Evolutionary conservation across 345 rosid species (phyloP).

Genomic region (Lenwebbia sp.): DNA sequence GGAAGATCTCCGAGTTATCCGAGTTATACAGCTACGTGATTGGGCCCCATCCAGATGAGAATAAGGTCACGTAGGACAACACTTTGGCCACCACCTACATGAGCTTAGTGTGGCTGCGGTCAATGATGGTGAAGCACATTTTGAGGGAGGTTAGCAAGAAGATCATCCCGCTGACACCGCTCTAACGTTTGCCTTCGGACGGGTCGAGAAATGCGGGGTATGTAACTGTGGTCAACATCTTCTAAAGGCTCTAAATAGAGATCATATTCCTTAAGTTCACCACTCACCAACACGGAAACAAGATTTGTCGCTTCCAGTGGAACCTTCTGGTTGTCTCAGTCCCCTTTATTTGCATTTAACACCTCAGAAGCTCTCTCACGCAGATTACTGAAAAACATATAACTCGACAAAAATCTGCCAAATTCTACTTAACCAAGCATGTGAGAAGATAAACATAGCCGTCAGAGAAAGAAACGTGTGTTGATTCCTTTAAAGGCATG

Average conservation of each 20-base stretch:
- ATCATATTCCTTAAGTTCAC: neutral
- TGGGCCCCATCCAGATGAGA: no score
- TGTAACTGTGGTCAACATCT: no score
- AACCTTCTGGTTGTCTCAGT: neutral
- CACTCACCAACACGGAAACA: neutral
- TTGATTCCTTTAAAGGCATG: neutral
- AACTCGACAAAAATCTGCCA: neutral
- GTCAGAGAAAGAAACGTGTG: neutral
- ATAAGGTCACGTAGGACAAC: no score
- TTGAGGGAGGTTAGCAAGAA: no score
- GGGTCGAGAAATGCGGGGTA: no score
- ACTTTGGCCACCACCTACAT: no score
- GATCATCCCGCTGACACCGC: no score
- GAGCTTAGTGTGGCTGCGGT: no score
- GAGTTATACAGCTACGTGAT: no score
- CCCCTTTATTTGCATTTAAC: neutral
- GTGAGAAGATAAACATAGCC: neutral
- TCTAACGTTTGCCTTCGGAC: no score
- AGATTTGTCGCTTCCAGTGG: neutral
- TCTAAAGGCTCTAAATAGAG: conserved; percentile 12
- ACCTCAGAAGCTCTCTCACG: neutral
- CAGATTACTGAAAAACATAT: neutral
- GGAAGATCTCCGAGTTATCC: no score
- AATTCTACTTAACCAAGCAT: neutral
- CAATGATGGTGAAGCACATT: no score